A percentile compares a stretch with the other conserved stretches of the same genome.
phyloP scores from a whole-genome alignment of 495 filamentous ascomycete species.

The Polyplosphaeria fusca region DNA sequence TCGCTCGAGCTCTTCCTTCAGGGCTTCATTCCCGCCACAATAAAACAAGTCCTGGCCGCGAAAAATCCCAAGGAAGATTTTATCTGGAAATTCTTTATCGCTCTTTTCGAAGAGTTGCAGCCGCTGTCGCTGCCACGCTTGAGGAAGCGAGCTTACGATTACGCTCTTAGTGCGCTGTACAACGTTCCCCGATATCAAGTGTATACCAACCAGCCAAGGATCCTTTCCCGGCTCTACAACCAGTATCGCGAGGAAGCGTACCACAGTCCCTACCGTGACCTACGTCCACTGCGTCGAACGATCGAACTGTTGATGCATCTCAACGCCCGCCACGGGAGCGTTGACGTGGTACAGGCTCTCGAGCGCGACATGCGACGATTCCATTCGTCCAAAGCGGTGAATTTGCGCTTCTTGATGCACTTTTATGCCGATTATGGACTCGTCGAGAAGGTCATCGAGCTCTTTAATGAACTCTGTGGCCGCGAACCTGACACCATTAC shows the following conservation, averaged over 20 bases:
- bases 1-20: neutral
- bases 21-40: neutral
- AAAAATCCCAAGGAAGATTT: slow-evolving; percentile 14
- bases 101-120: slow-evolving; percentile 14
- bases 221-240: slow-evolving; percentile 15
- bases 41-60: neutral
- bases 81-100: slow-evolving; percentile 17
- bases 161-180: slow-evolving; percentile 9
- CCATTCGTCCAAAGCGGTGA: slow-evolving; percentile 1
- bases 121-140: slow-evolving; percentile 2
- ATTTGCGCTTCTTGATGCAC: slow-evolving; percentile 38
- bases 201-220: slow-evolving; percentile 14
- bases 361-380: no score
- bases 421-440: slow-evolving; percentile 57
- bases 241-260: slow-evolving; percentile 16
- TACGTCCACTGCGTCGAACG: no score
- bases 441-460: slow-evolving; percentile 46
- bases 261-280: no score
- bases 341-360: no score
- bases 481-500: slow-evolving; percentile 37
- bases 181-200: slow-evolving; percentile 10
- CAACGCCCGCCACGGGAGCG: no score
- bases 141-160: slow-evolving; percentile 13
- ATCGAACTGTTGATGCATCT: neutral
- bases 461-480: slow-evolving; percentile 55